Evolutionary conservation across 176 grass and related monocot genomes (phyloP).

Genomic region (Alloteropsis semialata): DNA sequence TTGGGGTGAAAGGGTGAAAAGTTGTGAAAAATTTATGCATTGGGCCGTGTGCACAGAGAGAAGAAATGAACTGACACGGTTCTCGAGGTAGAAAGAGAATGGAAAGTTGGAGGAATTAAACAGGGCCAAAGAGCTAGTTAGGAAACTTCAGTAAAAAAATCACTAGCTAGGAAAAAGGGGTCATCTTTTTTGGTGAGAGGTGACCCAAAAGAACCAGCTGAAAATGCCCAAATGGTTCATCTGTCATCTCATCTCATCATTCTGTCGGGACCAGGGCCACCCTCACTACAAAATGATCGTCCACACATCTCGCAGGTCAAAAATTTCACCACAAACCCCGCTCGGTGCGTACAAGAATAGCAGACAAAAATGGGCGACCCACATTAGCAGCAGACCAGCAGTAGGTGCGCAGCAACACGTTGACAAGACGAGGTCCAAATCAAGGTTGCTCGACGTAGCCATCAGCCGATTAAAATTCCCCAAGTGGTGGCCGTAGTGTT

Average conservation of each 20-base stretch:
- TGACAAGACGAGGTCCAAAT: conserved; percentile 33
- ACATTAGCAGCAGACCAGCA: conserved; percentile 15
- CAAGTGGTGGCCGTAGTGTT: conserved; percentile 3
- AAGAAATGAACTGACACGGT: no score
- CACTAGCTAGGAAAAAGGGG: not conserved
- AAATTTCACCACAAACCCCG: not conserved
- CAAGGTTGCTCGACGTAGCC: conserved; percentile 49
- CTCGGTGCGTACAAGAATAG: not conserved
- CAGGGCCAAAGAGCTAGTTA: no score
- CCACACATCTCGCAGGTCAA: conserved; percentile 19
- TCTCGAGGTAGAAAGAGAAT: no score
- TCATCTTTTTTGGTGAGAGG: conserved; percentile 2
- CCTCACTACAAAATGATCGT: conserved; percentile 14
- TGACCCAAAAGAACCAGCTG: conserved; percentile 14
- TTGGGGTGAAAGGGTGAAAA: no score
- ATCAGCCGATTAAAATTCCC: not conserved
- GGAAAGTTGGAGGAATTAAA: no score
- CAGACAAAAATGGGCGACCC: not conserved
- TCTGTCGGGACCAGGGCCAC: not conserved
- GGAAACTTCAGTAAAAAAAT: not conserved
- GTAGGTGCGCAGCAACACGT: conserved; percentile 32
- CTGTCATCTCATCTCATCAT: not conserved
- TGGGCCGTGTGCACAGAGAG: no score
- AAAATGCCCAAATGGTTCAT: conserved; percentile 7
- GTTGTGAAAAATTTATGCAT: no score